Evolutionary conservation across 257 asterid genomes (phyloP), one percentile per base, ranked within the genome.

Genomic region (Scutellaria galericulata): DNA sequence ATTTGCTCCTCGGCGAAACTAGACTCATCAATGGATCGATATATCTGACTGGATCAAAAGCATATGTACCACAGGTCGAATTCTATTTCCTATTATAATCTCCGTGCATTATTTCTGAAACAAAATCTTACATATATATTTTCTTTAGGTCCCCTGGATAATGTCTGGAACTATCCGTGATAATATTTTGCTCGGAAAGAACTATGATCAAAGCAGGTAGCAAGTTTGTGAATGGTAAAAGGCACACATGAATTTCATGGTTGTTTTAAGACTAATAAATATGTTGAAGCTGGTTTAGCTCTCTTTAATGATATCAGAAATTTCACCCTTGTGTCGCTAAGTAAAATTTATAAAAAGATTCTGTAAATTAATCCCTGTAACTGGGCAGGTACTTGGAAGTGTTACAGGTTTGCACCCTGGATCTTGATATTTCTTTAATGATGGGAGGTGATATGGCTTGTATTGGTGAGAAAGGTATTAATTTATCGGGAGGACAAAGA

Each of bases 161-260:
- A 87, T 87, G 83, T 89, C 96, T 53, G 98, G 98, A 84, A 89
- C 96, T 39, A 78, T 94, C 53, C 98, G 97, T 60, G 95, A 94
- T 72, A 94, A 94, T 76, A 83, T 94, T 81, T 80, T 94, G 87
- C 87, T 94, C 6, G 98, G 97, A 57, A 86, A 81, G 75, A 88
- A 81, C 64, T 94, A 80, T 42, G 86, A 89, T 66, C 83, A 83
- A 20, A 71, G 41, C 80, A 89, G 98, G 98, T 89, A 81, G 13
- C 60, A 47, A 0, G 7, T 47, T 53, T 62, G 7, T 61, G 40
- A 46, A 11, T 47, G 65, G 47, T 10, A 14, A 27, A 37, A 6
- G 31, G 27, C 14, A 40, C 7, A 48, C 7, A 22, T 20, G 42
- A 44, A 61, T 46, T 8, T 39, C 4, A 15, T 56, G 46, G 46